Percentiles rank a stretch among this genome's conserved stretches.
These are phyloP conservation scores for Leucocoprinus birnbaumii DNA, from an alignment of 768 basidiomycete genomes.

Conservation along the genomic window DNA sequence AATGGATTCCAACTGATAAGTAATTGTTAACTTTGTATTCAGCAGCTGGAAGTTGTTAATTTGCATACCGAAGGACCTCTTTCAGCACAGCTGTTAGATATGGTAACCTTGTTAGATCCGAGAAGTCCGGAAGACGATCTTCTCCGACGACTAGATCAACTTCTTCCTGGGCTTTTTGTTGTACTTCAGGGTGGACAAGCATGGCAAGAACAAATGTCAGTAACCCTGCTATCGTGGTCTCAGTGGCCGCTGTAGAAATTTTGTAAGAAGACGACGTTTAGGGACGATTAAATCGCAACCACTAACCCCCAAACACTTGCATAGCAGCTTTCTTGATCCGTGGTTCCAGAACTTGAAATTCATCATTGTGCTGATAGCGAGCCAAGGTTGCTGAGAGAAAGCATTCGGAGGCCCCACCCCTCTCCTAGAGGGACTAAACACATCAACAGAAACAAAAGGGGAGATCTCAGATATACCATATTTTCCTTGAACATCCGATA, in stretches of 20 bases:
- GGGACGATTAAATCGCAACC: too few species aligned
- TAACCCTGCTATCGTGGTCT: neutral
- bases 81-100: constrained; percentile 7
- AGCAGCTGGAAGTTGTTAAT: too few species aligned
- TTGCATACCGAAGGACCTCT: too few species aligned
- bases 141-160: constrained; percentile 20
- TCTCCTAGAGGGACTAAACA: neutral
- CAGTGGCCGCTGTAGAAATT: neutral
- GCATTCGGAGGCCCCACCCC: neutral
- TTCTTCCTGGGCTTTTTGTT: constrained; percentile 24
- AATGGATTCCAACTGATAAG: too few species aligned
- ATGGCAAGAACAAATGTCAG: constrained; percentile 23
- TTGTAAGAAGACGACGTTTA: too few species aligned
- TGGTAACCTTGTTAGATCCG: constrained; percentile 16
- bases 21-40: too few species aligned
- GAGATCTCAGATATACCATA: neutral
- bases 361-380: neutral
- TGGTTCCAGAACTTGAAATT: neutral
- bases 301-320: neutral
- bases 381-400: neutral
- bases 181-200: constrained; percentile 22
- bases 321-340: neutral
- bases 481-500: neutral
- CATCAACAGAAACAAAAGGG: neutral
- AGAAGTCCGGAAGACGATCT: constrained; percentile 21